A percentile compares a stretch with the other conserved stretches of the same genome.
phyloP scores from a whole-genome alignment of 805 yeast species.

The Yamadazyma ubonensis region DNA sequence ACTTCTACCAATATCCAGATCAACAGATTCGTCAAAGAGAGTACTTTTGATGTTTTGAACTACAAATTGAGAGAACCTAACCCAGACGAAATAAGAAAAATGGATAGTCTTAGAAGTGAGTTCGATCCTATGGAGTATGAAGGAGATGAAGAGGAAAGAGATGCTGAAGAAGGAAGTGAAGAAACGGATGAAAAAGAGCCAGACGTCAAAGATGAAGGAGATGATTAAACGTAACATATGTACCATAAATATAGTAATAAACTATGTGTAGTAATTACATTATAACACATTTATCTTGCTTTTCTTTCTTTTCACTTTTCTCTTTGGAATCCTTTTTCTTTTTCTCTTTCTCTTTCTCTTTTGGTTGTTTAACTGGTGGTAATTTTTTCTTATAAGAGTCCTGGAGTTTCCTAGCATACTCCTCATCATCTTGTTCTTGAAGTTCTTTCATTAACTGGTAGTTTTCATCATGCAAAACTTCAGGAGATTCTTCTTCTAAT shows the following conservation, averaged over 20 bases:
- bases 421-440: slow-evolving; percentile 59
- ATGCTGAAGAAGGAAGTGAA: slow-evolving; percentile 28
- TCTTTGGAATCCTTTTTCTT: slow-evolving; percentile 13
- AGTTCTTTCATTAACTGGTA: slow-evolving; percentile 42
- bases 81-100: slow-evolving; percentile 60
- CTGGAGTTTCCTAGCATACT: slow-evolving; percentile 47
- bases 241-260: background rate
- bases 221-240: background rate
- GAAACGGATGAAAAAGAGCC: slow-evolving; percentile 16
- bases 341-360: slow-evolving; percentile 2
- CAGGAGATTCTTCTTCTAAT: slow-evolving; percentile 18
- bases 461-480: slow-evolving; percentile 18
- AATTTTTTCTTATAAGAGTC: slow-evolving; percentile 23
- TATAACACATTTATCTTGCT: slow-evolving; percentile 23
- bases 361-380: slow-evolving; percentile 5
- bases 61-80: slow-evolving; percentile 70
- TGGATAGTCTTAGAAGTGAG: slow-evolving; percentile 67
- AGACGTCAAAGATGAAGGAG: too few relatives aligned
- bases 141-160: slow-evolving; percentile 49
- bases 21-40: slow-evolving; percentile 53
- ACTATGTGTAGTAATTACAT: slow-evolving; percentile 13
- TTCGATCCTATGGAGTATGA: slow-evolving; percentile 80
- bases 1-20: slow-evolving; percentile 56
- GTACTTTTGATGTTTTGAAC: slow-evolving; percentile 61
- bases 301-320: slow-evolving; percentile 10